These are phyloP conservation scores for Bryum argenteum DNA, from an alignment of 225 moss, liverwort and hornwort species.

Conservation along the genomic window DNA sequence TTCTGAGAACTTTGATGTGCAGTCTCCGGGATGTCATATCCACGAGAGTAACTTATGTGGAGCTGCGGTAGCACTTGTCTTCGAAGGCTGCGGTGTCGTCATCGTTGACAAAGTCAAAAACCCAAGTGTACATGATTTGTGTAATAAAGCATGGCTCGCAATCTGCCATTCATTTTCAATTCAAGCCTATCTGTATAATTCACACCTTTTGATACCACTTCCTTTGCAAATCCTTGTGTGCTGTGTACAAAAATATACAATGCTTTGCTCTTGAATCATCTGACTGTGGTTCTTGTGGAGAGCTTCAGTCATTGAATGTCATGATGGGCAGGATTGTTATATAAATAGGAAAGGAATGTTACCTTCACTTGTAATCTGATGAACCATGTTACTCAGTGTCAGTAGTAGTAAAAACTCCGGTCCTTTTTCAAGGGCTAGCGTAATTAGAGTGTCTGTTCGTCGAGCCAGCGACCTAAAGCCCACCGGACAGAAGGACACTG, in stretches of 20 bases:
- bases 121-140: constrained; percentile 28
- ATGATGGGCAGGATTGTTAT: no score
- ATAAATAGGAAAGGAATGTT: no score
- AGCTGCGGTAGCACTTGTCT: constrained; percentile 13
- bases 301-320: no score
- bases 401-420: no score
- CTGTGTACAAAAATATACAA: constrained; percentile 20
- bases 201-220: background rate
- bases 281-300: background rate
- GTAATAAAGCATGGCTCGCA: background rate
- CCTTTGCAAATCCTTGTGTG: constrained; percentile 1
- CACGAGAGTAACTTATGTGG: background rate
- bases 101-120: constrained; percentile 18
- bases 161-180: background rate
- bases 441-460: no score
- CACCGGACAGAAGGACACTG: no score
- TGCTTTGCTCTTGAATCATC: constrained; percentile 2
- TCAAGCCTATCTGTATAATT: background rate
- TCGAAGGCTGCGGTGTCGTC: constrained; percentile 26
- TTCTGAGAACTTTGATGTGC: constrained; percentile 35
- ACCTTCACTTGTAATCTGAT: no score
- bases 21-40: background rate
- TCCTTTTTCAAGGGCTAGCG: no score
- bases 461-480: no score
- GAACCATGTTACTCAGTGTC: no score